Evolutionary conservation across 176 grass and related monocot genomes (phyloP).

Genomic region (Oropetium thomaeum): DNA sequence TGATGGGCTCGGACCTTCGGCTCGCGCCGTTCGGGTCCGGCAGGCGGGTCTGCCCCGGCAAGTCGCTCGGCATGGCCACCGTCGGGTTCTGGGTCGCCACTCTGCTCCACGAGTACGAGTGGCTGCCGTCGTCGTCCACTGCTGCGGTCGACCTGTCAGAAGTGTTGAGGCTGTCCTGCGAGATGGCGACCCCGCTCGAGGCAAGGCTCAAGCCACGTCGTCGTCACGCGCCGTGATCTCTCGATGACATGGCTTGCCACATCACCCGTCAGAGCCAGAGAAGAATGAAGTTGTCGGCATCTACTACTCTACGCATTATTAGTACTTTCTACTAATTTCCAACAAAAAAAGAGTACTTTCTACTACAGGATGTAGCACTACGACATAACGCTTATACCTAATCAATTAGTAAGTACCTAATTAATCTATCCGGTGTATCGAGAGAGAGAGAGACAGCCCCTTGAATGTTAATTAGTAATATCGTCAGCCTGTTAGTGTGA

Average conservation of each 20-base stretch:
- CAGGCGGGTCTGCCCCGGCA: conserved; percentile 67
- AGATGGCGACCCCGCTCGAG: conserved; percentile 67
- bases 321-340: too few species aligned
- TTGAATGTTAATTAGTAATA: too few species aligned
- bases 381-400: too few species aligned
- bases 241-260: not conserved
- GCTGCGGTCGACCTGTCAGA: conserved; percentile 53
- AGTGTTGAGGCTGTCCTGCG: conserved; percentile 71
- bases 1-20: conserved; percentile 61
- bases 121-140: conserved; percentile 14
- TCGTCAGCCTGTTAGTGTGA: too few species aligned
- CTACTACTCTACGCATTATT: too few species aligned
- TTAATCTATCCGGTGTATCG: too few species aligned
- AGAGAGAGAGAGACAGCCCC: too few species aligned
- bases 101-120: conserved; percentile 65
- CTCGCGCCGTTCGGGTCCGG: conserved; percentile 81
- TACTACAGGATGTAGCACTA: too few species aligned
- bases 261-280: not conserved
- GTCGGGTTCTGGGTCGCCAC: conserved; percentile 60
- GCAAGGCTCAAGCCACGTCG: conserved; percentile 39
- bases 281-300: not conserved
- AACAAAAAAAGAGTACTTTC: too few species aligned
- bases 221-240: too few species aligned
- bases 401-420: too few species aligned
- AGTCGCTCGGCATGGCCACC: conserved; percentile 59